Evolutionary conservation across 345 rosid species (phyloP).

Genomic region (Eutrema yunnanense): DNA sequence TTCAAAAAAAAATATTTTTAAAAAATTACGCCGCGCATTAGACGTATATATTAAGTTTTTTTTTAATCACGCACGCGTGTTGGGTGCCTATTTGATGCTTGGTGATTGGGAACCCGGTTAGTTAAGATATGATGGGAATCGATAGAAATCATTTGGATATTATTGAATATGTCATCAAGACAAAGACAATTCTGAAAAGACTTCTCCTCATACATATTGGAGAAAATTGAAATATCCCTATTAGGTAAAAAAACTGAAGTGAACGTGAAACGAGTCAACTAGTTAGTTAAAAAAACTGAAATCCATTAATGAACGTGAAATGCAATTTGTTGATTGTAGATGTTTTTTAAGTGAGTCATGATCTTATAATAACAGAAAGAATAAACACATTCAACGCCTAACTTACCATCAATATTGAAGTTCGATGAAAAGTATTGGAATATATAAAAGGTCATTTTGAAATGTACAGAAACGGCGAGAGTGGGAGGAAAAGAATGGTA

Average conservation of each 20-base stretch:
- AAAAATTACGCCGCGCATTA: background rate
- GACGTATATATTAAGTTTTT: background rate
- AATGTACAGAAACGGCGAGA: constrained; percentile 21
- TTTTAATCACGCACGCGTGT: background rate
- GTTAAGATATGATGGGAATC: constrained; percentile 13
- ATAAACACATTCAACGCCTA: background rate
- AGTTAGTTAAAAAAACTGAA: background rate
- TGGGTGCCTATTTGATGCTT: constrained; percentile 6
- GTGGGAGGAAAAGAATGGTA: constrained; percentile 46
- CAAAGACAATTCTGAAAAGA: constrained; percentile 14
- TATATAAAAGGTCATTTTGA: constrained; percentile 4
- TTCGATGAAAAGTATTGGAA: background rate
- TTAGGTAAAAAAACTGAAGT: background rate
- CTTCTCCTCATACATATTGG: background rate
- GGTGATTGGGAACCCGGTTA: constrained; percentile 15
- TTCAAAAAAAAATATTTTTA: too few species aligned
- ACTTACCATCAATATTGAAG: background rate
- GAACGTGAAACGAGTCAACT: background rate
- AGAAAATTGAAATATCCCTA: background rate
- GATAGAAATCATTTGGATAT: constrained; percentile 6
- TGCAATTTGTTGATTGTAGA: background rate
- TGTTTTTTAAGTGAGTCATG: too few species aligned
- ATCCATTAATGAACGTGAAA: background rate
- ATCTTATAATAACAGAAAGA: background rate
- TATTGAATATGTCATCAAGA: constrained; percentile 13